A percentile compares a stretch with the other conserved stretches of the same genome.
Conservation (phyloP, 306 rosid species). For the Prunus dulcis region DNA sequence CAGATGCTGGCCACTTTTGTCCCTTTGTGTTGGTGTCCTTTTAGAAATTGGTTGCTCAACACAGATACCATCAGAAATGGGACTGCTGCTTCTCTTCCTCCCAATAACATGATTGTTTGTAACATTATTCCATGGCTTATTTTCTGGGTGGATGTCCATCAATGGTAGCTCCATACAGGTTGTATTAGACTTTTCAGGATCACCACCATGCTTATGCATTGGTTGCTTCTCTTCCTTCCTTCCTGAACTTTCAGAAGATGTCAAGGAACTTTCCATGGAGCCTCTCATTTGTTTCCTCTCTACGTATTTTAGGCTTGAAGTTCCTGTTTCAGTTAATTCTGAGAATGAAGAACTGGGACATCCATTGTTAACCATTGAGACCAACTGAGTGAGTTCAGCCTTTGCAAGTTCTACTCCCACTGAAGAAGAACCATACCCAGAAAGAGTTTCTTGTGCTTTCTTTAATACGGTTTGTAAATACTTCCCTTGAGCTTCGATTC, state of each 20-base stretch:
- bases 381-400: conserved; percentile 77
- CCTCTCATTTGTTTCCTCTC: conserved; percentile 54
- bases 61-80: conserved; percentile 39
- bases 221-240: conserved; percentile 47
- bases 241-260: conserved; percentile 71
- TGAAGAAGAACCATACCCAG: conserved; percentile 58
- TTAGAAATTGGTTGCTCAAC: conserved; percentile 51
- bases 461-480: conserved; percentile 77
- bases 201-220: conserved; percentile 23
- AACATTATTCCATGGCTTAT: conserved; percentile 26
- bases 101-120: conserved; percentile 29
- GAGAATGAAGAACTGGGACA: conserved; percentile 67
- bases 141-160: conserved; percentile 34
- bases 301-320: conserved; percentile 24
- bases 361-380: conserved; percentile 60
- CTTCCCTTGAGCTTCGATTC: conserved; percentile 95
- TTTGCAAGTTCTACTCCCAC: conserved; percentile 61
- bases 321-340: conserved; percentile 66
- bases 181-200: conserved; percentile 24
- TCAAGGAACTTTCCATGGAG: conserved; percentile 82
- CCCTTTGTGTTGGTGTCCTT: conserved; percentile 27
- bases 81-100: conserved; percentile 55
- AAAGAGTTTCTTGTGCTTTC: conserved; percentile 82
- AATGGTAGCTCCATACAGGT: conserved; percentile 46
- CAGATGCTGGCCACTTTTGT: conserved; percentile 30